A percentile compares a stretch with the other conserved stretches of the same genome.
These are phyloP conservation scores for Helichrysum umbraculigerum DNA, from an alignment of 129 eudicot species.

Conservation along the genomic window DNA sequence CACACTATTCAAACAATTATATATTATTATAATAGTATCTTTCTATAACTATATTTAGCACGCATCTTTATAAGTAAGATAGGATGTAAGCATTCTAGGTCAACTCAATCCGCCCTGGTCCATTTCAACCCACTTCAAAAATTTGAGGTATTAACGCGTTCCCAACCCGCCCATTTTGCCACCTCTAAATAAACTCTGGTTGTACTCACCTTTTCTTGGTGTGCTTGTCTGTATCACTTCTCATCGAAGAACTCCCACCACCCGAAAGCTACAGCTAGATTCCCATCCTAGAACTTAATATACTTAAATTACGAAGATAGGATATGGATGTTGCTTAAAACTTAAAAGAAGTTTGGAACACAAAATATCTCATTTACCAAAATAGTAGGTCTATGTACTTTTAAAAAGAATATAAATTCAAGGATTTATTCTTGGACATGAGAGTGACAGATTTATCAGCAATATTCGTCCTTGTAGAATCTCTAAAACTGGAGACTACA, in stretches of 20 bases:
- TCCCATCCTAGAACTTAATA: neutral
- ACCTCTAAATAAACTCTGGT: neutral
- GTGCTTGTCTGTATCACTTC: neutral
- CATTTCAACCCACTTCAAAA: neutral
- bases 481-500: conserved; percentile 26
- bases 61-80: too few relatives aligned
- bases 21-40: too few relatives aligned
- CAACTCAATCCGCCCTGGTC: too few relatives aligned
- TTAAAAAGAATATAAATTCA: conserved; percentile 3
- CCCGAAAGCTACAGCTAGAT: neutral
- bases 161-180: neutral
- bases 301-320: neutral
- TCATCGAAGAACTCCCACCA: neutral
- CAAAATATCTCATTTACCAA: conserved; percentile 1
- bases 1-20: too few relatives aligned
- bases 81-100: too few relatives aligned
- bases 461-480: conserved; percentile 32
- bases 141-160: neutral
- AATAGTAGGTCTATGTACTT: neutral
- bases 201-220: conserved; percentile 8
- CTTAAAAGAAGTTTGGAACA: neutral
- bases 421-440: conserved; percentile 2
- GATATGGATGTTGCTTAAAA: neutral
- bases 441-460: conserved; percentile 26
- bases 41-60: too few relatives aligned